Evolutionary conservation across 140 eudicot genomes (phyloP).

Genomic region (Stevia rebaudiana): DNA sequence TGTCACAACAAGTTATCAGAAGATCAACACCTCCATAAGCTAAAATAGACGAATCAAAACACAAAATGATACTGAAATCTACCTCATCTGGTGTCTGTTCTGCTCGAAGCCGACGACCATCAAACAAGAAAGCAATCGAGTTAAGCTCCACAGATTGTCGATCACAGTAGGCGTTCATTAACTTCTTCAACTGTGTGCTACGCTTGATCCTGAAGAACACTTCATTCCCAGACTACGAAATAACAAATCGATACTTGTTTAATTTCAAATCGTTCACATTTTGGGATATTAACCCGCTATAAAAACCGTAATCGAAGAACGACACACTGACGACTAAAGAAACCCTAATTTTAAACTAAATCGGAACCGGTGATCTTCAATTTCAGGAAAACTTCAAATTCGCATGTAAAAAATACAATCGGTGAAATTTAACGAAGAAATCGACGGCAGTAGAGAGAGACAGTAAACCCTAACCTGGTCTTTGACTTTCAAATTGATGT

Average conservation of each 20-base stretch:
- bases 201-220: constrained; percentile 40
- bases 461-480: constrained; percentile 2
- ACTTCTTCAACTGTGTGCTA: constrained; percentile 38
- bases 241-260: neutral
- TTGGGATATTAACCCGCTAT: neutral
- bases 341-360: neutral
- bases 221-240: constrained; percentile 37
- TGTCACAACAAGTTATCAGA: constrained; percentile 3
- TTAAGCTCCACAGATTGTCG: constrained; percentile 35
- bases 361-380: too few relatives aligned
- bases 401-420: too few relatives aligned
- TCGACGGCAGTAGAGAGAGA: neutral
- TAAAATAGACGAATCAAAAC: neutral
- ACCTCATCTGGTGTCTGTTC: constrained; percentile 51
- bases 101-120: constrained; percentile 39
- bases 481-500: constrained; percentile 17
- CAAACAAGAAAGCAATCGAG: constrained; percentile 38
- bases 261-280: neutral
- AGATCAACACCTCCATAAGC: neutral
- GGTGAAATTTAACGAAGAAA: neutral
- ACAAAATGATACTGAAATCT: neutral
- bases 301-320: neutral
- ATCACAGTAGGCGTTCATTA: constrained; percentile 46
- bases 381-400: too few relatives aligned
- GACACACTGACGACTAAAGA: neutral